phyloP scores from a whole-genome alignment of 129 eudicot species.

The Pittosporum tobira region DNA sequence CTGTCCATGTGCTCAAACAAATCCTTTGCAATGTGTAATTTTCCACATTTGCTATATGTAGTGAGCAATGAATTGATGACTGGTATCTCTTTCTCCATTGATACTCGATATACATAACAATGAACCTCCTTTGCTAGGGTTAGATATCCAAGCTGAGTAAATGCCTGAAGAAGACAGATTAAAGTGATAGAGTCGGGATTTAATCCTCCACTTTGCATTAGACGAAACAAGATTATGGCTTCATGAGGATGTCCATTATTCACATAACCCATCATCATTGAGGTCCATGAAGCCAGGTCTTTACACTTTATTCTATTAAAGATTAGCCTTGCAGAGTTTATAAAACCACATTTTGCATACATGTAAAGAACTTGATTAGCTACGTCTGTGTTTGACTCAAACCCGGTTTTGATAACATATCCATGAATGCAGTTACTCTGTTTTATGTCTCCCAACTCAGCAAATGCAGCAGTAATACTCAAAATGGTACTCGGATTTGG shows the following conservation, averaged over 20 bases:
- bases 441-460: slow-evolving; percentile 27
- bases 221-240: slow-evolving; percentile 32
- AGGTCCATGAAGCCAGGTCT: slow-evolving; percentile 55
- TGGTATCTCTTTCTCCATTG: slow-evolving; percentile 32
- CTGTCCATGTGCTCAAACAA: slow-evolving; percentile 32
- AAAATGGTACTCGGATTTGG: slow-evolving; percentile 38
- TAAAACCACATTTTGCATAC: slow-evolving; percentile 40
- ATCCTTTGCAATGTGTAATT: slow-evolving; percentile 23
- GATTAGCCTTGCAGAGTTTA: slow-evolving; percentile 29
- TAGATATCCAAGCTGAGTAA: slow-evolving; percentile 30
- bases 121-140: slow-evolving; percentile 39
- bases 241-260: slow-evolving; percentile 32
- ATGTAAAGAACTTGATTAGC: slow-evolving; percentile 43
- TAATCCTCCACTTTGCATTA: slow-evolving; percentile 27
- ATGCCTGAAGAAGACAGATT: slow-evolving; percentile 48
- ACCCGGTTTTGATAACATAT: slow-evolving; percentile 39
- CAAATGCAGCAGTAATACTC: slow-evolving; percentile 28
- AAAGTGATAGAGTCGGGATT: slow-evolving; percentile 41
- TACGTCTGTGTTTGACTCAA: slow-evolving; percentile 37
- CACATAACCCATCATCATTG: slow-evolving; percentile 53
- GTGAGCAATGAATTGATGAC: slow-evolving; percentile 45
- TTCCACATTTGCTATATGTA: slow-evolving; percentile 46
- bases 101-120: slow-evolving; percentile 26
- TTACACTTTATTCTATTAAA: slow-evolving; percentile 30
- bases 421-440: slow-evolving; percentile 41